These are phyloP conservation scores for Chara braunii DNA, from an alignment of 139 green algal species.

Conservation along the genomic window DNA sequence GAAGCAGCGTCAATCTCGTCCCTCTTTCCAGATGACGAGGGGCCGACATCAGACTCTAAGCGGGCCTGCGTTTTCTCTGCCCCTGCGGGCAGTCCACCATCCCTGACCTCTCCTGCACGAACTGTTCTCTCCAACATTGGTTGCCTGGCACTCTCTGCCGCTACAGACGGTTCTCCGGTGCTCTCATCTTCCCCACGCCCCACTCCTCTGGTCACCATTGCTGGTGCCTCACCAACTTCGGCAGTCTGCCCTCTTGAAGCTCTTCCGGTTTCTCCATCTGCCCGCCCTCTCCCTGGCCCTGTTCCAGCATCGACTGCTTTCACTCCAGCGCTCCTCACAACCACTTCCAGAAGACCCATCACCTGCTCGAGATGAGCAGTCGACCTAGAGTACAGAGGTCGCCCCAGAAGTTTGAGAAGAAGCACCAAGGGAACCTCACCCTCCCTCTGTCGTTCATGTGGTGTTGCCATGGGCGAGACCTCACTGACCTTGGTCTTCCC, in stretches of 20 bases:
- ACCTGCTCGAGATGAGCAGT: constrained; percentile 37
- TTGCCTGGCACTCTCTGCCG: too few relatives aligned
- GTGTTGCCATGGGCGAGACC: too few relatives aligned
- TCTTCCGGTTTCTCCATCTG: background rate
- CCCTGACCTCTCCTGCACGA: too few relatives aligned
- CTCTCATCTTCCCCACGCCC: background rate
- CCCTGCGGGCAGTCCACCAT: too few relatives aligned
- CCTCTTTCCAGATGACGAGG: too few relatives aligned
- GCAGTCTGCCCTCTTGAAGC: constrained; percentile 2
- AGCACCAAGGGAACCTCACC: constrained; percentile 51
- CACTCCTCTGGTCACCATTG: background rate
- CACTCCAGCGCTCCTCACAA: constrained; percentile 10
- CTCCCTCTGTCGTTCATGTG: background rate
- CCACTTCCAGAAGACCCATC: constrained; percentile 33
- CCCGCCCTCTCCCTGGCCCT: background rate
- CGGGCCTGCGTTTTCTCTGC: too few relatives aligned
- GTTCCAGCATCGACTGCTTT: background rate
- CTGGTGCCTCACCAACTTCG: background rate
- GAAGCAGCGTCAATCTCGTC: too few relatives aligned
- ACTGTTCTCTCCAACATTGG: too few relatives aligned
- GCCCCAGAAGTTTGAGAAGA: constrained; percentile 56
- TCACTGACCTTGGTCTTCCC: constrained; percentile 37
- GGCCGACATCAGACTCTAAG: too few relatives aligned
- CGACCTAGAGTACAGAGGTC: constrained; percentile 43
- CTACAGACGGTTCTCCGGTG: background rate